Evolutionary conservation across 2,329 filamentous ascomycete species (phyloP).

Genomic region (Pyricularia grisea): DNA sequence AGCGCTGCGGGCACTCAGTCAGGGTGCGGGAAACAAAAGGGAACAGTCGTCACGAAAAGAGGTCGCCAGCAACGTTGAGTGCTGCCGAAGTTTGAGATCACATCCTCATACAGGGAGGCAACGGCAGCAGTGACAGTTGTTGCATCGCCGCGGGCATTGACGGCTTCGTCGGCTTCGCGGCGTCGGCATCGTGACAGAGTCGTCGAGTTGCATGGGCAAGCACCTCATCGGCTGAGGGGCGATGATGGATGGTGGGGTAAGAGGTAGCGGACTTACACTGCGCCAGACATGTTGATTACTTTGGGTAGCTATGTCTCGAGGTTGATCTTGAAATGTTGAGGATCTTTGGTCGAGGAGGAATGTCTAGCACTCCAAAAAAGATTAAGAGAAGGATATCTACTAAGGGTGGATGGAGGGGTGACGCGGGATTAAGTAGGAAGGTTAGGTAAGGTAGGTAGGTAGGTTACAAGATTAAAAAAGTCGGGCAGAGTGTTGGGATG

Average conservation of each 20-base stretch:
- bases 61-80: conserved; percentile 7
- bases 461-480: background rate
- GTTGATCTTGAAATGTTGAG: background rate
- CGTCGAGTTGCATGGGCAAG: conserved; percentile 4
- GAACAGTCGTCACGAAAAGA: background rate
- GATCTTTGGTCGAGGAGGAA: background rate
- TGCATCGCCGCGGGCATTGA: background rate
- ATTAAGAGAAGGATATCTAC: background rate
- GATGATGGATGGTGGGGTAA: conserved; percentile 20
- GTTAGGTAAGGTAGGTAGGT: background rate
- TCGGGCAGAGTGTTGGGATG: background rate
- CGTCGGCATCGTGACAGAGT: background rate
- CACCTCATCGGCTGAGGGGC: conserved; percentile 11
- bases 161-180: background rate
- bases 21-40: conserved; percentile 13
- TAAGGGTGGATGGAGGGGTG: background rate
- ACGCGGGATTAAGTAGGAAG: background rate
- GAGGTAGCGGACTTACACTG: conserved; percentile 48
- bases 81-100: background rate
- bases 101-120: background rate
- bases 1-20: conserved; percentile 45
- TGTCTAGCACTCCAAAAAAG: background rate
- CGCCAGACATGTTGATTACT: conserved; percentile 46
- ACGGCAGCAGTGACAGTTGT: background rate
- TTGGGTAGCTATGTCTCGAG: background rate